These are phyloP conservation scores for Colletotrichum coccodes DNA, from an alignment of 2,329 filamentous ascomycete genomes.

Conservation along the genomic window DNA sequence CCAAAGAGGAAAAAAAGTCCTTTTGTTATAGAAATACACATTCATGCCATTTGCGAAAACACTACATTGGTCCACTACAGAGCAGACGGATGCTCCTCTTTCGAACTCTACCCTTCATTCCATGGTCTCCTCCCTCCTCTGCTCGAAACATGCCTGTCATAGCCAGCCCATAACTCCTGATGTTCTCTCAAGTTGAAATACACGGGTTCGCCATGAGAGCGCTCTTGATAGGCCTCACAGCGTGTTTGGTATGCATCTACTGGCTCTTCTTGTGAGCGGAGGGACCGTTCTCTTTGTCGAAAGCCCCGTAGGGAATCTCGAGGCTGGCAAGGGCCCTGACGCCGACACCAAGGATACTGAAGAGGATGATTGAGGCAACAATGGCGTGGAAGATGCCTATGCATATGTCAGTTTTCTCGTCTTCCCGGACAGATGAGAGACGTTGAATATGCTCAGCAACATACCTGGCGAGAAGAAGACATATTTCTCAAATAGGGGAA, in stretches of 20 bases:
- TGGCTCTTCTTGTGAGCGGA: conserved; percentile 92
- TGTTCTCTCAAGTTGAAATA: conserved; percentile 22
- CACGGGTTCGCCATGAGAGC: conserved; percentile 3
- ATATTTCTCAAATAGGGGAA: conserved; percentile 87
- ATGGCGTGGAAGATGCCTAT: conserved; percentile 90
- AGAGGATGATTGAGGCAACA: conserved; percentile 74
- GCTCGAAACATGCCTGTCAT: conserved; percentile 25
- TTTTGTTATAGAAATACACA: conserved; percentile 29
- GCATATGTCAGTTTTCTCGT: conserved; percentile 27
- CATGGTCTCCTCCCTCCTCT: conserved; percentile 1
- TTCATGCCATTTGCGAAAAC: conserved; percentile 27
- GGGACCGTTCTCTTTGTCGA: conserved; percentile 96
- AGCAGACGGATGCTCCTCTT: not conserved
- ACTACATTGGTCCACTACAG: not conserved
- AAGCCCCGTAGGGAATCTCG: conserved; percentile 91
- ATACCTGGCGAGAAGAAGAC: conserved; percentile 91
- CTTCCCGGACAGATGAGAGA: not conserved
- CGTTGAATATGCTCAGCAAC: conserved; percentile 37
- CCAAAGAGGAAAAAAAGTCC: conserved; percentile 19
- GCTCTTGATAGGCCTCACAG: not conserved
- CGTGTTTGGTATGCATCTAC: conserved; percentile 56
- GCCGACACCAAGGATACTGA: conserved; percentile 83
- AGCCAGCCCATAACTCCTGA: conserved; percentile 32
- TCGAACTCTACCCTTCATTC: conserved; percentile 2
- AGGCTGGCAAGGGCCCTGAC: conserved; percentile 81